These are phyloP conservation scores for Saussurea involucrata DNA, from an alignment of 129 eudicot genomes.

Conservation along the genomic window DNA sequence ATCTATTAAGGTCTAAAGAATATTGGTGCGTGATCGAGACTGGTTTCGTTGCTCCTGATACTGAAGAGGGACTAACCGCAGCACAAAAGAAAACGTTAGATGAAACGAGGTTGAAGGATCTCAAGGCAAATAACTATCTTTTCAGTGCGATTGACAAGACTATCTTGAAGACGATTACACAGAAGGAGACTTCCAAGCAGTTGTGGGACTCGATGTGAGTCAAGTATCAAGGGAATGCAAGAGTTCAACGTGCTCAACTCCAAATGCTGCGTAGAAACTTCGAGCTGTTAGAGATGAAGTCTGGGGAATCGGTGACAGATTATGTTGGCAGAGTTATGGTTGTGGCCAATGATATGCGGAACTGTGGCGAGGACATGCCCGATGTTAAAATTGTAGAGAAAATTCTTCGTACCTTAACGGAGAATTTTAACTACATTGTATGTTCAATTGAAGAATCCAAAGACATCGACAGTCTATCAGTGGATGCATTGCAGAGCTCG, in stretches of 20 bases:
- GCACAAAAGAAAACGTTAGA: background rate
- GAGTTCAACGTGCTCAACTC: background rate
- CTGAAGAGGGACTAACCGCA: background rate
- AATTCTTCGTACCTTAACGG: background rate
- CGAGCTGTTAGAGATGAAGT: background rate
- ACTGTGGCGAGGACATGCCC: no score
- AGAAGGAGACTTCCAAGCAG: no score
- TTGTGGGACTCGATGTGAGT: no score
- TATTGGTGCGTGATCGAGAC: background rate
- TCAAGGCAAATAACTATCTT: background rate
- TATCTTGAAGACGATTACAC: no score
- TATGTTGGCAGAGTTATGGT: background rate
- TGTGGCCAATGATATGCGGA: no score
- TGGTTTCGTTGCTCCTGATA: background rate
- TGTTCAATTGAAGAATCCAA: background rate
- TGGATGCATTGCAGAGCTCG: background rate
- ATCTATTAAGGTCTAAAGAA: background rate
- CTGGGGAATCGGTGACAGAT: background rate
- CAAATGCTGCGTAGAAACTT: background rate
- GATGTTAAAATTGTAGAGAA: background rate
- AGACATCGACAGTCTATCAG: background rate
- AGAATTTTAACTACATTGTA: background rate
- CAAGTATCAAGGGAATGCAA: background rate
- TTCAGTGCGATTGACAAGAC: no score
- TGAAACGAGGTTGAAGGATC: background rate